Conservation (phyloP, 805 yeast species). For the Ogataea paradorogensis region DNA sequence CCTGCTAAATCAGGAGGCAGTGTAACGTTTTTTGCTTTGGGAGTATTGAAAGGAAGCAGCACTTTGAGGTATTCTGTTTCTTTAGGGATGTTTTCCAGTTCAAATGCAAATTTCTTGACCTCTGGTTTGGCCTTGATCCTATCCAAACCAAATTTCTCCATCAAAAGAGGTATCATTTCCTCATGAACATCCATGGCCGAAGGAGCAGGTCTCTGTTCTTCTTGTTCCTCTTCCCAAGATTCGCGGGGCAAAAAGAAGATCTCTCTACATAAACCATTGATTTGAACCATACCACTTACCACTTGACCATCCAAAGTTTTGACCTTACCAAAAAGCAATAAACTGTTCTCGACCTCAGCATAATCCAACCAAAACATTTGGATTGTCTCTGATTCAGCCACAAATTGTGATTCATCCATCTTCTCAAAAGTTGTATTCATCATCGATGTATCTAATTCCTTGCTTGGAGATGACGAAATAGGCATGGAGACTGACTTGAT, state of each 20-base stretch:
- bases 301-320: constrained; percentile 53
- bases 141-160: constrained; percentile 60
- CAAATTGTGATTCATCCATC: constrained; percentile 37
- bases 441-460: constrained; percentile 4
- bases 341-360: constrained; percentile 66
- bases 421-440: constrained; percentile 27
- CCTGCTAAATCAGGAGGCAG: constrained; percentile 69
- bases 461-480: constrained; percentile 27
- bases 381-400: constrained; percentile 40
- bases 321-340: constrained; percentile 80
- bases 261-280: constrained; percentile 67
- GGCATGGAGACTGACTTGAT: constrained; percentile 7
- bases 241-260: constrained; percentile 74
- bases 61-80: constrained; percentile 80
- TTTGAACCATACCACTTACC: constrained; percentile 74
- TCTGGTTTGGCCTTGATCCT: constrained; percentile 69
- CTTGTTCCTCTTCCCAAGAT: constrained; percentile 23
- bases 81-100: constrained; percentile 71
- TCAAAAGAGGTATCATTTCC: constrained; percentile 66
- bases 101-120: constrained; percentile 83
- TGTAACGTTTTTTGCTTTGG: constrained; percentile 44
- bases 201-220: constrained; percentile 32
- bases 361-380: constrained; percentile 90
- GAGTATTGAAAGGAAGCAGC: constrained; percentile 68
- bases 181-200: constrained; percentile 67